Evolutionary conservation across 2,329 filamentous ascomycete genomes (phyloP).

Genomic region (Endoconidiophora polonica): DNA sequence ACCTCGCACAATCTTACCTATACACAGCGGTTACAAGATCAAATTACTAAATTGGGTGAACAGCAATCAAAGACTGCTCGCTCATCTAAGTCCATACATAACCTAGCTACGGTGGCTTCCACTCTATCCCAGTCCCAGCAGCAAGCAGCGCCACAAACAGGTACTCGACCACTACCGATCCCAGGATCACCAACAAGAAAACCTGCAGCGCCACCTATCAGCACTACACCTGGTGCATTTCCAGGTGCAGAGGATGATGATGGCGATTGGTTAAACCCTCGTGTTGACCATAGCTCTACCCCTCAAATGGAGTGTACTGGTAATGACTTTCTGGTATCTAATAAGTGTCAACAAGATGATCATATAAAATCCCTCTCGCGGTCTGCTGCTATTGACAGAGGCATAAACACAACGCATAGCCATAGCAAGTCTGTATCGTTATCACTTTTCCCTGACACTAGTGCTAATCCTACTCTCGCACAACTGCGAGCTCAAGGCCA

Average conservation of each 20-base stretch:
- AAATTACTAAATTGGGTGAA: conserved; percentile 60
- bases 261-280: conserved; percentile 48
- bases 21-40: conserved; percentile 84
- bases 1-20: conserved; percentile 63
- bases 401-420: conserved; percentile 20
- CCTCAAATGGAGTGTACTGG: conserved; percentile 7
- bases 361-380: conserved; percentile 21
- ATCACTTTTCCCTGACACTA: conserved; percentile 29
- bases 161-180: conserved; percentile 19
- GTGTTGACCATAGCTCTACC: conserved; percentile 15
- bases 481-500: conserved; percentile 16
- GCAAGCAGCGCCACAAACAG: conserved; percentile 8
- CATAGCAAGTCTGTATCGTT: conserved; percentile 50
- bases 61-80: conserved; percentile 32
- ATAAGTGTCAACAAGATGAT: conserved; percentile 22
- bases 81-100: conserved; percentile 31
- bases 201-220: conserved; percentile 16
- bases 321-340: conserved; percentile 24
- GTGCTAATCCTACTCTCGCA: conserved; percentile 14
- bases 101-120: conserved; percentile 15
- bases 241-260: conserved; percentile 28
- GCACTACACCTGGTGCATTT: conserved; percentile 41
- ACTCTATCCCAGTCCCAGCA: not conserved
- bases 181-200: conserved; percentile 16
- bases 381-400: not conserved